Evolutionary conservation across 2,329 filamentous ascomycete genomes (phyloP), one percentile per base, ranked within the genome.

Genomic region (Sarocladium oryzae): DNA sequence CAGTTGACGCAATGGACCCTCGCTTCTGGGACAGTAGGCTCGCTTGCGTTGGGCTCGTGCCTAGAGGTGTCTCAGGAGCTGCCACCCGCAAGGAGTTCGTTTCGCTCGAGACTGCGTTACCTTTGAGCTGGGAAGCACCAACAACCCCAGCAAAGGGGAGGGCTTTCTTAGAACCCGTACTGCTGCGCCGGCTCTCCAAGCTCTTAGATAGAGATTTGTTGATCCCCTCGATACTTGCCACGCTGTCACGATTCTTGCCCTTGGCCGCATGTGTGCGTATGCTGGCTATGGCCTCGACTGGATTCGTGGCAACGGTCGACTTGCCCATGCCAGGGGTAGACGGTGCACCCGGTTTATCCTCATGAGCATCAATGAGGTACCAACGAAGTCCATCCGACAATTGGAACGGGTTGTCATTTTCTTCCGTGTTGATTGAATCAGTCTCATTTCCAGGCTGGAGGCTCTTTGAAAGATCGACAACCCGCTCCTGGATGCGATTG

Each of bases 391-490:
- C 93, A 61, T 99, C 93, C 0, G 90, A 96, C 11, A 99, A 77
- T 60, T 96, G 91, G 66, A 99, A 99, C 0, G 93, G 93, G 62
- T 99, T 99, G 57, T 97, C 93, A 56, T 96, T 90, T 57, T 95
- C 89, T 36, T 85, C 83, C 11, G 80, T 77, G 48, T 74, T 75
- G 30, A 73, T 60, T 1, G 76, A 77, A 53, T 77, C 76, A 1
- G 71, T 73, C 54, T 78, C 77, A 16, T 64, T 71, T 56, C 58
- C 63, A 53, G 66, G 68, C 50, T 84, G 65, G 55, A 93, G 72
- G 21, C 85, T 88, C 69, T 88, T 90, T 15, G 88, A 93, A 5
- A 97, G 74, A 66, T 99, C 91, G 0, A 99, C 93, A 3, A 97
- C 86, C 3, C 90, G 86, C 65, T 96, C 89, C 70, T 97, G 89